These are phyloP conservation scores for Thuja plicata DNA, from an alignment of 83 land plant species.

Conservation along the genomic window DNA sequence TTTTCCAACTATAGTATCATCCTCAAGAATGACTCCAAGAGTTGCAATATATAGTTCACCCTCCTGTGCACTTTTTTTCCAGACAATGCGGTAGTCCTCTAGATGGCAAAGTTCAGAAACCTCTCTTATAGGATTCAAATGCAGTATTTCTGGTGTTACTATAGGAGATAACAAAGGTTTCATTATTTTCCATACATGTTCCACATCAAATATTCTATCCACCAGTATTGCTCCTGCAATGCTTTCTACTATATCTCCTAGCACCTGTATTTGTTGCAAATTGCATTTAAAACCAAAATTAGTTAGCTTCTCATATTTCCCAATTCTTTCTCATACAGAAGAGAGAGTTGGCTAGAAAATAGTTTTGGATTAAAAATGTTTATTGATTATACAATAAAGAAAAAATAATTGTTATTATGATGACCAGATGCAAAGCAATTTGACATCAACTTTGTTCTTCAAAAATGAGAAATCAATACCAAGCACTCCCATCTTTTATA, in stretches of 20 bases:
- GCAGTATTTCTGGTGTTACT: conserved; percentile 84
- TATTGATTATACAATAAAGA: neutral
- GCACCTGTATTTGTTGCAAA: too few relatives aligned
- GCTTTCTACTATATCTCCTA: conserved; percentile 94
- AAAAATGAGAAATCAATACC: neutral
- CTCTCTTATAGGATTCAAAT: conserved; percentile 69
- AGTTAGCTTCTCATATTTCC: too few relatives aligned
- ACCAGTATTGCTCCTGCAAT: conserved; percentile 90
- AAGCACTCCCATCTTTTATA: neutral
- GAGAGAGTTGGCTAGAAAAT: neutral
- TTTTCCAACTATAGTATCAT: conserved; percentile 28
- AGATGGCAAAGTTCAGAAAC: conserved; percentile 67
- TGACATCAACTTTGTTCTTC: too few relatives aligned
- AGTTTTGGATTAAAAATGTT: neutral
- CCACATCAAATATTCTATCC: conserved; percentile 66
- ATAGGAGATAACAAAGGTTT: conserved; percentile 78
- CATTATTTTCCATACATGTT: conserved; percentile 77
- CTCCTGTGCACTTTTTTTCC: conserved; percentile 28
- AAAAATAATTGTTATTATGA: neutral
- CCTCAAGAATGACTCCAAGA: too few relatives aligned
- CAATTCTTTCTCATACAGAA: conserved; percentile 13
- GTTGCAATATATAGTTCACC: conserved; percentile 45
- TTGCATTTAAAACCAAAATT: too few relatives aligned
- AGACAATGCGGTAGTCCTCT: conserved; percentile 47
- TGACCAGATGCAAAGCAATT: neutral